Base-by-base conservation (phyloP, 805 yeast genomes). In the Clavispora carvajalis region DNA sequence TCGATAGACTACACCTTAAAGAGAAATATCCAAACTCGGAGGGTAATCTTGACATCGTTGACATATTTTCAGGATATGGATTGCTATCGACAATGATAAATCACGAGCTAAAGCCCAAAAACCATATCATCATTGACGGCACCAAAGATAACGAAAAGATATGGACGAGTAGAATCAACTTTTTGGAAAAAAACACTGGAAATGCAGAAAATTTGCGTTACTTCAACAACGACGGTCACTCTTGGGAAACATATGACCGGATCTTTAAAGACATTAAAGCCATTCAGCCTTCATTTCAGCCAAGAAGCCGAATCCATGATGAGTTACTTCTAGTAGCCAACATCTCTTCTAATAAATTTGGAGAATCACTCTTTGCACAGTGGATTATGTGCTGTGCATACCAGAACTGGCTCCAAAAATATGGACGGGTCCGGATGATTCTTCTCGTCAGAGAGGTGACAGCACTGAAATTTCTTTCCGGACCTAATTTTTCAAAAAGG, bases 351-450 rank as follows among this genome's bases (percentile, higher is more conserved):
- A 37, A 55, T 26, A 55, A 65, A 7, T 73, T 71, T 43, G 85
- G 84, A 10, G 93, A 83, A 55, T 79, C 82, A 37, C 70, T 86
- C 13, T 59, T 84, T 19, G 79, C 84, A 41, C 95, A 87, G 61
- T 84, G 88, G 79, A 58, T 84, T 23, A 74, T 73, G 44, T 84
- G 95, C 59, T 65, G 81, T 22, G 80, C 76, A 0, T 73, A 81
- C 55, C 67, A 73, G 36, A 85, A 84, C 53, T 87, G 95, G 96
- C 57, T 86, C 7, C 82, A 80, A 46, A 67, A 70, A 49, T 84
- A 73, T 59, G 74, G 95, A 7, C 73, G 83, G 36, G 90, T 89
- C 2, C 71, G 86, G 46, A 77, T 87, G 80, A 62, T 90, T 18
- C 60, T 84, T 12, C 77, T 90, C 79, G 67, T 82, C 16, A 78